Evolutionary conservation across 2,329 filamentous ascomycete genomes (phyloP).

Genomic region (Allantophomopsis cytisporea): DNA sequence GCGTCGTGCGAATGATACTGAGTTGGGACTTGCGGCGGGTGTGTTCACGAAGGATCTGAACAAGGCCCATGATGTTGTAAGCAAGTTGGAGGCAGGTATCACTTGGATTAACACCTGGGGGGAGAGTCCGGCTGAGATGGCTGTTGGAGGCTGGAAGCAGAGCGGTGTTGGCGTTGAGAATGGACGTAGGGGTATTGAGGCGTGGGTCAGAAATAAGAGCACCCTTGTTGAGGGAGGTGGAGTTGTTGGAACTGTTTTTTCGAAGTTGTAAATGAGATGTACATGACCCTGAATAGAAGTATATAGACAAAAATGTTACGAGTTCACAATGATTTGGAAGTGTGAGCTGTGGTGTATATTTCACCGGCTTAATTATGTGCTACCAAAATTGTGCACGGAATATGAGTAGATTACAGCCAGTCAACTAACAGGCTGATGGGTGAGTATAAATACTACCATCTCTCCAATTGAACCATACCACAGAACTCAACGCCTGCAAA

Average conservation of each 20-base stretch:
- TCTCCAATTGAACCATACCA: too few relatives aligned
- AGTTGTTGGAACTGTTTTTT: conserved; percentile 57
- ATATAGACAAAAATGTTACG: too few relatives aligned
- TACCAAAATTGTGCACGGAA: too few relatives aligned
- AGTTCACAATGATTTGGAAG: too few relatives aligned
- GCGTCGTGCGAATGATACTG: conserved; percentile 60
- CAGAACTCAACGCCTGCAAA: too few relatives aligned
- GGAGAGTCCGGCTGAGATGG: conserved; percentile 86
- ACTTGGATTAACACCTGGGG: conserved; percentile 93
- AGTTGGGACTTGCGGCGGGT: conserved; percentile 69
- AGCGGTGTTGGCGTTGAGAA: conserved; percentile 84
- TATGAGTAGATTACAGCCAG: too few relatives aligned
- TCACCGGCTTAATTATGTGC: too few relatives aligned
- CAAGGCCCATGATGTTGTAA: conserved; percentile 57
- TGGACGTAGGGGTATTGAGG: conserved; percentile 62
- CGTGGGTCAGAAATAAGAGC: conserved; percentile 80
- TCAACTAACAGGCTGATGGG: too few relatives aligned
- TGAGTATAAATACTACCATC: too few relatives aligned
- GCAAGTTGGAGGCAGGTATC: conserved; percentile 66
- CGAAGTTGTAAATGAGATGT: conserved; percentile 29
- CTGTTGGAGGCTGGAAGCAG: conserved; percentile 83
- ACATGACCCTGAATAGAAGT: too few relatives aligned
- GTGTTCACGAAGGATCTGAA: conserved; percentile 71
- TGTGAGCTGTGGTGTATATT: too few relatives aligned
- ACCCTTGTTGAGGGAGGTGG: conserved; percentile 70